Base-by-base conservation (phyloP, 2,329 filamentous ascomycete species). In the Akanthomyces lecanii region DNA sequence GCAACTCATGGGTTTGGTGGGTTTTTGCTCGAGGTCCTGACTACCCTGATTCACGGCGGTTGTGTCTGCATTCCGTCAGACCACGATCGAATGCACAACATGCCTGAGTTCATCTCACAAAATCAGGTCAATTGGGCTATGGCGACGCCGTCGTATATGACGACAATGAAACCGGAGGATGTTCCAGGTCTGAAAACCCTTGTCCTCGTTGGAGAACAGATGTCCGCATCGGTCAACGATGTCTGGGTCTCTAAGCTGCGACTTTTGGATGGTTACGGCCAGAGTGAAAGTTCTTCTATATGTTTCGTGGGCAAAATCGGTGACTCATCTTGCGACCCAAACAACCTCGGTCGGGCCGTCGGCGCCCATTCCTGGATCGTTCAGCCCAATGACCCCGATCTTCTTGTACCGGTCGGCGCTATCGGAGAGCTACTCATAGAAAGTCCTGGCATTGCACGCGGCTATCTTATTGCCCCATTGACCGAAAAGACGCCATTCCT, bases 381-480 rank as follows among this genome's bases (percentile, higher is more conserved):
- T 2, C 2, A 48, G 5, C n/a, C 21, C 7, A 12, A 36, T n/a
- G 56, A 50, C 23, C 28, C 25, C 2, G 48, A 66, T 40, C 42
- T 33, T 12, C 54, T 71, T 1, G 64, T 64, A 0, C 54, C 66
- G 0, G 45, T 69, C 44, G 64, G 66, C 8, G 56, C 61, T 8
- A 42, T 67, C 1, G 69, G 68, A 30, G 67, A 70, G 51, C 65
- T 68, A 0, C 55, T 65, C 12, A 52, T 70, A 11, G 67, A 71
- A 18, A 66, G 66, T 10, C 54, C 55, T 12, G 66, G 68, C 0
- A 57, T 71, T 1, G 67, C 66, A 3, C 57, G 60, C 4, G 66
- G 63, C 11, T 69, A 69, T 36, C 61, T 69, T 8, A 40, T 61
- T 5, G 45, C 65, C 47, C 61, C 65, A 21, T n/a, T 16, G 11